phyloP scores from a whole-genome alignment of 768 basidiomycete species.

The Boletellus sp. region DNA sequence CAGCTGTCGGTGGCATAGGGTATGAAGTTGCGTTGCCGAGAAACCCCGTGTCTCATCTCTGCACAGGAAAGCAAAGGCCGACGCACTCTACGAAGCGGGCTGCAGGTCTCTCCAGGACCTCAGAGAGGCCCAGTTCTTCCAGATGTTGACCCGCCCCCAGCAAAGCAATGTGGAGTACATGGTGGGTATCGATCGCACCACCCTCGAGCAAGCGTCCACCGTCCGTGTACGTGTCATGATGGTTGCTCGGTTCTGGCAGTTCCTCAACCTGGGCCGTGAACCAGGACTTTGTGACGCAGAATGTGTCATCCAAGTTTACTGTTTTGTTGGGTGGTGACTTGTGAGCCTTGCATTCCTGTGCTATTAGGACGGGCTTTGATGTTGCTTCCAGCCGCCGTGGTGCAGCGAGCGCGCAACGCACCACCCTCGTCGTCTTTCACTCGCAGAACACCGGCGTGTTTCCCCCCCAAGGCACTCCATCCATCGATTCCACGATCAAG shows the following conservation, averaged over 20 bases:
- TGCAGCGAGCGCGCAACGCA: conserved; percentile 8
- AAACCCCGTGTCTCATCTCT: neutral
- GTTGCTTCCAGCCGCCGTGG: conserved; percentile 45
- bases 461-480: conserved; percentile 16
- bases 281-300: conserved; percentile 49
- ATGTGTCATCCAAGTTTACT: conserved; percentile 47
- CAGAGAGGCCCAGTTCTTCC: conserved; percentile 33
- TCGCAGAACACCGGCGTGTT: conserved; percentile 7
- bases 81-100: conserved; percentile 48
- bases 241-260: neutral
- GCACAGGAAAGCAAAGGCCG: conserved; percentile 30
- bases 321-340: conserved; percentile 51
- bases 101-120: conserved; percentile 44
- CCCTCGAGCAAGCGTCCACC: conserved; percentile 40
- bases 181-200: conserved; percentile 36
- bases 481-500: conserved; percentile 13
- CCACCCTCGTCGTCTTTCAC: conserved; percentile 18
- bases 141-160: conserved; percentile 38
- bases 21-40: conserved; percentile 21
- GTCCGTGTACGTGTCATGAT: conserved; percentile 40
- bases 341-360: conserved; percentile 39
- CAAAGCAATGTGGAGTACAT: conserved; percentile 39
- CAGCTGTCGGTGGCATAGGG: conserved; percentile 47
- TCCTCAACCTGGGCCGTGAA: neutral
- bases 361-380: neutral